Percentiles rank a stretch among this genome's conserved stretches.
These are phyloP conservation scores for Sporothrix luriei DNA, from an alignment of 2,329 filamentous ascomycete genomes.

Conservation along the genomic window DNA sequence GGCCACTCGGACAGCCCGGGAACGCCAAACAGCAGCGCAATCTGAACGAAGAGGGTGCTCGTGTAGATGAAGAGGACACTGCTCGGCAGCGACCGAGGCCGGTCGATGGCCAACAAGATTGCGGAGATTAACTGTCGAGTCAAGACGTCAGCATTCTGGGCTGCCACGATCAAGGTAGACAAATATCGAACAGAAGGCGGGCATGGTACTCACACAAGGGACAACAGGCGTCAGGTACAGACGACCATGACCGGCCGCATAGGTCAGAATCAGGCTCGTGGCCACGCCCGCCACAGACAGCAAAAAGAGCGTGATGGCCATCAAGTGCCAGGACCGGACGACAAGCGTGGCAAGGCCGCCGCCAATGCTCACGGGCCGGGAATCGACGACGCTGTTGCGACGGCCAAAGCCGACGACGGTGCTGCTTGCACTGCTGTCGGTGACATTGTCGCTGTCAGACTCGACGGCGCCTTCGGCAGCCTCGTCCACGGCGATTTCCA, in stretches of 20 bases:
- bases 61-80: conserved; percentile 41
- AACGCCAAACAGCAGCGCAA: conserved; percentile 42
- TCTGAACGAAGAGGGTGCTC: conserved; percentile 42
- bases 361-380: conserved; percentile 18
- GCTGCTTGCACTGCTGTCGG: conserved; percentile 30
- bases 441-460: conserved; percentile 17
- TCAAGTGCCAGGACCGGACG: conserved; percentile 36
- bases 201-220: conserved; percentile 44
- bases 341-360: conserved; percentile 20
- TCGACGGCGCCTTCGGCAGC: conserved; percentile 22
- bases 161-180: no score
- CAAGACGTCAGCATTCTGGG: background rate
- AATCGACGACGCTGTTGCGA: conserved; percentile 26
- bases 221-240: conserved; percentile 41
- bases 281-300: conserved; percentile 45
- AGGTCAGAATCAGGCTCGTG: conserved; percentile 34
- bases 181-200: background rate
- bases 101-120: conserved; percentile 40
- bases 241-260: conserved; percentile 38
- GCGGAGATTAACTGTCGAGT: conserved; percentile 29
- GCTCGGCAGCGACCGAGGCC: conserved; percentile 40
- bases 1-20: conserved; percentile 40
- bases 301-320: conserved; percentile 45
- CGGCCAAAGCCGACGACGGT: conserved; percentile 30
- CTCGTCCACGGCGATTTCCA: conserved; percentile 3